phyloP scores from a whole-genome alignment of 1,284 basidiomycete species.

The Cryptococcus hybrid region DNA sequence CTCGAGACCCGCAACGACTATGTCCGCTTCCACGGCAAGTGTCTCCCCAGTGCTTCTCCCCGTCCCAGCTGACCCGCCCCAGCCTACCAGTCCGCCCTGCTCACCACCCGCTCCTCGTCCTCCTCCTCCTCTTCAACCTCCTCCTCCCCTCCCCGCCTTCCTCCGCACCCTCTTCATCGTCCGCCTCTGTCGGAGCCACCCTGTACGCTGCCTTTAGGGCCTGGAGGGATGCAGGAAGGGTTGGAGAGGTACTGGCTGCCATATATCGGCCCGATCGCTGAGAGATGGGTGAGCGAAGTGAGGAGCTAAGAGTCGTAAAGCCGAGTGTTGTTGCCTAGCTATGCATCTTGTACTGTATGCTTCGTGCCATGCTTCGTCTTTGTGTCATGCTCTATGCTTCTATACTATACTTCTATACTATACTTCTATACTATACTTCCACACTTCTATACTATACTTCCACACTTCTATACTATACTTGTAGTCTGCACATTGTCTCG shows the following conservation, averaged over 20 bases:
- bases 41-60: background rate
- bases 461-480: too few relatives aligned
- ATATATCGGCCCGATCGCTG: constrained; percentile 66
- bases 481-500: too few relatives aligned
- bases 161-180: constrained; percentile 32
- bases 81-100: constrained; percentile 76
- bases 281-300: constrained; percentile 67
- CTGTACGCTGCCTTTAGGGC: constrained; percentile 55
- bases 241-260: constrained; percentile 64
- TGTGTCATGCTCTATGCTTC: too few relatives aligned
- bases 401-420: too few relatives aligned
- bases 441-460: too few relatives aligned
- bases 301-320: background rate
- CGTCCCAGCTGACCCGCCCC: background rate
- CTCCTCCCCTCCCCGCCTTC: constrained; percentile 53
- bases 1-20: constrained; percentile 75
- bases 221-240: constrained; percentile 63
- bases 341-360: too few relatives aligned
- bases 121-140: constrained; percentile 62
- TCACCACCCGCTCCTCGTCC: constrained; percentile 64
- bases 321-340: too few relatives aligned
- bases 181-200: constrained; percentile 24
- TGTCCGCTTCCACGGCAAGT: constrained; percentile 72
- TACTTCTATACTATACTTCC: too few relatives aligned
- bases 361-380: too few relatives aligned